Conservation (phyloP, 306 rosid genomes). For the Rubus idaeus region DNA sequence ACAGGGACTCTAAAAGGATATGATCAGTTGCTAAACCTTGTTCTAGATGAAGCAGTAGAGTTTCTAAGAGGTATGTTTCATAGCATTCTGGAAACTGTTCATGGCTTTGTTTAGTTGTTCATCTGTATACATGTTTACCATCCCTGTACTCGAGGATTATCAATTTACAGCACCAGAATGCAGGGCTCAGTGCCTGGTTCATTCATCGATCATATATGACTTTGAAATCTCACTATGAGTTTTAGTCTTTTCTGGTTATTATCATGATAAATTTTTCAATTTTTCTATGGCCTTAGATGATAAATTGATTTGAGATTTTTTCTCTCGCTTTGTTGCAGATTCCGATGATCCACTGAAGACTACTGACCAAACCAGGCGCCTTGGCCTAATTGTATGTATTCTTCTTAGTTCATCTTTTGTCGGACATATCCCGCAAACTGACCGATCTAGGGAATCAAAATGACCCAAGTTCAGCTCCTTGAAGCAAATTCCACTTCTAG, state of each 20-base stretch:
- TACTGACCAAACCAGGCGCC: constrained; percentile 74
- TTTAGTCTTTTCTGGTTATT: background rate
- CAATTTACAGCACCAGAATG: constrained; percentile 1
- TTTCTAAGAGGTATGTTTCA: constrained; percentile 72
- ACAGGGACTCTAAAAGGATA: constrained; percentile 96
- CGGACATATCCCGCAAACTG: background rate
- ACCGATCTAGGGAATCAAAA: background rate
- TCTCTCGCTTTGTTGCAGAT: constrained; percentile 40
- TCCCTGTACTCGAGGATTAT: background rate
- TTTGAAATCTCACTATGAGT: background rate
- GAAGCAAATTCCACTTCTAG: background rate
- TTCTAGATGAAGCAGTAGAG: constrained; percentile 88
- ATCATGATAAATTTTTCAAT: background rate
- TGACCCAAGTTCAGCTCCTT: background rate
- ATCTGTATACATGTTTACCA: background rate
- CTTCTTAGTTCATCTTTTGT: background rate
- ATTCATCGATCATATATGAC: background rate
- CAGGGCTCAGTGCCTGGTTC: background rate
- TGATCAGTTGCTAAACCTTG: constrained; percentile 94
- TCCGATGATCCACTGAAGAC: constrained; percentile 76
- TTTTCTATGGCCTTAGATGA: background rate
- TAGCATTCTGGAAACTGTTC: background rate
- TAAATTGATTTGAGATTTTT: background rate
- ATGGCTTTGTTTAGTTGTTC: background rate
- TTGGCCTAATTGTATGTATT: constrained; percentile 67